Conservation (phyloP, 2,329 filamentous ascomycete genomes). For the Claviceps quebecensis region DNA sequence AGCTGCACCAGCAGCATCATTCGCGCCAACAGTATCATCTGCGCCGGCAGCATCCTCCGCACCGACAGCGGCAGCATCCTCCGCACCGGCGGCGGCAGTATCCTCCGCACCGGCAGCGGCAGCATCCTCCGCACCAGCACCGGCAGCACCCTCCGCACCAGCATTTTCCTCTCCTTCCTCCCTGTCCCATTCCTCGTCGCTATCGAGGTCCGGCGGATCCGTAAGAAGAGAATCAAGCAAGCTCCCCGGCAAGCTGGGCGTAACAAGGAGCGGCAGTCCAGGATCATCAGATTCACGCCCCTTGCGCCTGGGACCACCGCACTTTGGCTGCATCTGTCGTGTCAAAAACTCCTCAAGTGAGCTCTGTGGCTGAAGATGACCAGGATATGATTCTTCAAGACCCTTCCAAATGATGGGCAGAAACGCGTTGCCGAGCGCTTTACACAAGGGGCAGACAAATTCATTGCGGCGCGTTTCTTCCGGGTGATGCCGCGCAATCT, state of each 20-base stretch:
- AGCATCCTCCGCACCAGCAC: too few species aligned
- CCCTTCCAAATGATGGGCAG: constrained; percentile 91
- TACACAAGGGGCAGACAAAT: constrained; percentile 93
- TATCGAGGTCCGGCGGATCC: constrained; percentile 18
- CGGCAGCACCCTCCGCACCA: too few species aligned
- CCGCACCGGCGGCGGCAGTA: too few species aligned
- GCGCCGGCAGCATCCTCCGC: too few species aligned
- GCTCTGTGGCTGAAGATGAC: constrained; percentile 45
- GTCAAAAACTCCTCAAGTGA: constrained; percentile 58
- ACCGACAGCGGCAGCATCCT: too few species aligned
- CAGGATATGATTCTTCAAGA: constrained; percentile 70
- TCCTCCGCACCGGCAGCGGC: too few species aligned
- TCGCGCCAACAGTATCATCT: too few species aligned
- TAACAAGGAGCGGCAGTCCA: constrained; percentile 16
- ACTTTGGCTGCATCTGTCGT: constrained; percentile 35
- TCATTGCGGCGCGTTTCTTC: constrained; percentile 68
- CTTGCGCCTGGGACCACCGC: constrained; percentile 27
- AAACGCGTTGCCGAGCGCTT: constrained; percentile 90
- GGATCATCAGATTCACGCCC: constrained; percentile 20
- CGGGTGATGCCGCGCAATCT: constrained; percentile 89
- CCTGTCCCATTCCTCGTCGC: constrained; percentile 13
- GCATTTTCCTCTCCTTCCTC: too few species aligned
- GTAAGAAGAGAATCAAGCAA: constrained; percentile 22
- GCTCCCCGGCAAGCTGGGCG: constrained; percentile 25
- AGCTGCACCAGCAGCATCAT: too few species aligned